Evolutionary conservation across 495 filamentous ascomycete species (phyloP).

Genomic region (Penicillium turbatum): DNA sequence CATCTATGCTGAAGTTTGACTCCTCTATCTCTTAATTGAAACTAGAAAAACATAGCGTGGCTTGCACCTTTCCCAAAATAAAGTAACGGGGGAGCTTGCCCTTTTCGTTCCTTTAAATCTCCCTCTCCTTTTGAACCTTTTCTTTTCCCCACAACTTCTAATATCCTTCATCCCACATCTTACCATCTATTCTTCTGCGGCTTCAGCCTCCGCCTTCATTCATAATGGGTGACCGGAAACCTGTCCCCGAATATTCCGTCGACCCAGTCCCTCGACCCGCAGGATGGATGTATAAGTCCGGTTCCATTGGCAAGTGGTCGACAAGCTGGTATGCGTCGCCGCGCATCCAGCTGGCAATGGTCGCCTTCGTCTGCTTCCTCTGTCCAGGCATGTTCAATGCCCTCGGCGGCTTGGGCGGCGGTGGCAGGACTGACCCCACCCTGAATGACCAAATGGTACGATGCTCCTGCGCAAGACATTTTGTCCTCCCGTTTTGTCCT

Average conservation of each 20-base stretch:
- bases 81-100: neutral
- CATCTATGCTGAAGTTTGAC: neutral
- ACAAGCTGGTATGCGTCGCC: constrained; percentile 71
- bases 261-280: constrained; percentile 16
- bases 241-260: constrained; percentile 5
- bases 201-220: neutral
- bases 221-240: constrained; percentile 17
- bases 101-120: neutral
- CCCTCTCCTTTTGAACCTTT: neutral
- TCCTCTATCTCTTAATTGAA: neutral
- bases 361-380: constrained; percentile 69
- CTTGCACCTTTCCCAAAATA: neutral
- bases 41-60: neutral
- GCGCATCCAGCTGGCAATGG: constrained; percentile 45
- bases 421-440: constrained; percentile 40
- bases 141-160: neutral
- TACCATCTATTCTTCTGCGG: neutral
- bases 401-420: constrained; percentile 50
- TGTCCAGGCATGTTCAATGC: constrained; percentile 84
- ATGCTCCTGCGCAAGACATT: constrained; percentile 7
- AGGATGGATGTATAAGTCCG: constrained; percentile 50
- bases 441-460: constrained; percentile 41
- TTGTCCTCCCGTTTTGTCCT: neutral
- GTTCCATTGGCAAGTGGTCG: constrained; percentile 43
- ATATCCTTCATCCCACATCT: neutral